Percentiles rank a stretch among this genome's conserved stretches.
These are phyloP conservation scores for Lobulomyces angularis DNA, from an alignment of 192 early-diverging fungal genomes.

Conservation along the genomic window DNA sequence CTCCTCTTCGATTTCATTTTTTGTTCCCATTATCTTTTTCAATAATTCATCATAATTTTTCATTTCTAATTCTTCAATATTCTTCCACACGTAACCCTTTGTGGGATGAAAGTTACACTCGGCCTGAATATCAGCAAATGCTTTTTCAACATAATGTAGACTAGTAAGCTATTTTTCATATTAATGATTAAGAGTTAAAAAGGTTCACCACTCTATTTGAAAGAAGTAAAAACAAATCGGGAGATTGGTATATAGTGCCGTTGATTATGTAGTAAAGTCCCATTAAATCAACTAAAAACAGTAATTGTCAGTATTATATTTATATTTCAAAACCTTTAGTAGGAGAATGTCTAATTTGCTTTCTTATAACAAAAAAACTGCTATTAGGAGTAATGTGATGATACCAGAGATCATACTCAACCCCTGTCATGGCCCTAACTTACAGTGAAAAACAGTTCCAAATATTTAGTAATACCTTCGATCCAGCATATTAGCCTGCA, in stretches of 20 bases:
- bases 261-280: constrained; percentile 36
- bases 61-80: constrained; percentile 13
- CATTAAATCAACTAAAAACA: constrained; percentile 19
- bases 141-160: constrained; percentile 21
- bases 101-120: constrained; percentile 21
- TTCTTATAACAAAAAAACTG: constrained; percentile 24
- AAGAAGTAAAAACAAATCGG: constrained; percentile 21
- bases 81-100: constrained; percentile 19
- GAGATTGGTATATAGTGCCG: constrained; percentile 40
- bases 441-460: background rate
- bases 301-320: background rate
- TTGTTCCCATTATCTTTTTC: too few species aligned
- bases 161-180: constrained; percentile 17
- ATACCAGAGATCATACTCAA: constrained; percentile 17
- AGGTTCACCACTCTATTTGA: constrained; percentile 25
- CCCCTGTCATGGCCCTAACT: constrained; percentile 15
- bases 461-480: background rate
- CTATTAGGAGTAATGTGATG: constrained; percentile 10
- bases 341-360: constrained; percentile 13
- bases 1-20: too few species aligned
- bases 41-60: too few species aligned
- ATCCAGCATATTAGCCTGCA: constrained; percentile 14
- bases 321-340: constrained; percentile 16
- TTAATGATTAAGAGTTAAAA: constrained; percentile 3
- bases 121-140: constrained; percentile 11